Conservation (phyloP, 2,329 filamentous ascomycete species). For the Aureobasidium sp. region DNA sequence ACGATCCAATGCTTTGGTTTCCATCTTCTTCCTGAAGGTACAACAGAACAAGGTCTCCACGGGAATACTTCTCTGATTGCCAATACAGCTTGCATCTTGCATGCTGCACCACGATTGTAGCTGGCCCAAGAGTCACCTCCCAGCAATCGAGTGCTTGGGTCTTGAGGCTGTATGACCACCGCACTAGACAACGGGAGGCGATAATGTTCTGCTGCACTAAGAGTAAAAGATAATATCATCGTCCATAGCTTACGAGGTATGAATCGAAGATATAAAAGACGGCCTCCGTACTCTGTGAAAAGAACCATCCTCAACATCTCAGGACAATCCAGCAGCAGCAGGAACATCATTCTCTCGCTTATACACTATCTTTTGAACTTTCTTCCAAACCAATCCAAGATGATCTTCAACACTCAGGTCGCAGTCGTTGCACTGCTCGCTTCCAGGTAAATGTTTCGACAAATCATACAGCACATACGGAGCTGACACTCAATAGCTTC, state of each 20-base stretch:
- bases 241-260: too few species aligned
- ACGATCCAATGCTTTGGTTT: not conserved
- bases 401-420: conserved; percentile 12
- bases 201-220: not conserved
- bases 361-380: conserved; percentile 4
- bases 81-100: conserved; percentile 14
- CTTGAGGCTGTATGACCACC: not conserved
- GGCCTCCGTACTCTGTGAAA: not conserved
- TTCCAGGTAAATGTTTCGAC: not conserved
- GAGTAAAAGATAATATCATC: not conserved
- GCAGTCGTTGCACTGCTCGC: conserved; percentile 12
- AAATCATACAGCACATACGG: too few species aligned
- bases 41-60: not conserved
- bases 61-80: not conserved
- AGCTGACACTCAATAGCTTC: not conserved
- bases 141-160: not conserved
- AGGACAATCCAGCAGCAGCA: not conserved
- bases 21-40: not conserved
- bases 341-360: conserved; percentile 3
- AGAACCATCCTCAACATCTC: not conserved
- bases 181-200: conserved; percentile 3
- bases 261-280: not conserved
- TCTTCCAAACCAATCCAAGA: not conserved
- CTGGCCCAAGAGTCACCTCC: not conserved
- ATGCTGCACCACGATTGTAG: not conserved